phyloP scores from a whole-genome alignment of 2,329 filamentous ascomycete species.

The Apiospora saccharicola region DNA sequence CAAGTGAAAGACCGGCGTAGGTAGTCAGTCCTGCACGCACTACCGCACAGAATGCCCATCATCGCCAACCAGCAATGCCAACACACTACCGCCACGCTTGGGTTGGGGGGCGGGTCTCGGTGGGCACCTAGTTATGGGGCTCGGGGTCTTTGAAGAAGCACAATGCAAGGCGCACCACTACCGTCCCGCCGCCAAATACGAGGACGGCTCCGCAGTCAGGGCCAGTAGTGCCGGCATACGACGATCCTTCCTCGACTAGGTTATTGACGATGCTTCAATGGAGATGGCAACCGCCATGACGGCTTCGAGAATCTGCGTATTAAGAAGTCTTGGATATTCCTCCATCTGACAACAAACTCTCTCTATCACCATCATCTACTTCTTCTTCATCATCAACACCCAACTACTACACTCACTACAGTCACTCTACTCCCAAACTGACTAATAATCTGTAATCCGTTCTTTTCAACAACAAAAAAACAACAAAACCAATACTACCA shows the following conservation, averaged over 20 bases:
- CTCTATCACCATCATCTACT: background rate
- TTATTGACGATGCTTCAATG: background rate
- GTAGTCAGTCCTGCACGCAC: background rate
- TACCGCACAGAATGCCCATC: background rate
- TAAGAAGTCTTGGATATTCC: background rate
- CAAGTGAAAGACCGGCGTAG: background rate
- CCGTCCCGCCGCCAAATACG: slow-evolving; percentile 20
- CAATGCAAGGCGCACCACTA: background rate
- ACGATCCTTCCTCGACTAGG: background rate
- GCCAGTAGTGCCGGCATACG: slow-evolving; percentile 1
- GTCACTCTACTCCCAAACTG: background rate
- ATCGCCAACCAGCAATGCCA: background rate
- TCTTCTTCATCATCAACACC: background rate
- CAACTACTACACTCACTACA: background rate
- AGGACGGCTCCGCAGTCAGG: slow-evolving; percentile 12
- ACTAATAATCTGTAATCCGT: background rate
- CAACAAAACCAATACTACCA: background rate
- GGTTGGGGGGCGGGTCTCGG: background rate
- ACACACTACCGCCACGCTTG: background rate
- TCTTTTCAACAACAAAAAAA: background rate
- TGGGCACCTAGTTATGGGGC: slow-evolving; percentile 8
- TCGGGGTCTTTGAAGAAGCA: background rate
- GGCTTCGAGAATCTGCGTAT: background rate
- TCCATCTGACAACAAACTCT: background rate
- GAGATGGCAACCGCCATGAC: background rate